Evolutionary conservation across 192 early-diverging fungal species (phyloP), one percentile per base, ranked within the genome.

Genomic region (Rhizophagus clarus): DNA sequence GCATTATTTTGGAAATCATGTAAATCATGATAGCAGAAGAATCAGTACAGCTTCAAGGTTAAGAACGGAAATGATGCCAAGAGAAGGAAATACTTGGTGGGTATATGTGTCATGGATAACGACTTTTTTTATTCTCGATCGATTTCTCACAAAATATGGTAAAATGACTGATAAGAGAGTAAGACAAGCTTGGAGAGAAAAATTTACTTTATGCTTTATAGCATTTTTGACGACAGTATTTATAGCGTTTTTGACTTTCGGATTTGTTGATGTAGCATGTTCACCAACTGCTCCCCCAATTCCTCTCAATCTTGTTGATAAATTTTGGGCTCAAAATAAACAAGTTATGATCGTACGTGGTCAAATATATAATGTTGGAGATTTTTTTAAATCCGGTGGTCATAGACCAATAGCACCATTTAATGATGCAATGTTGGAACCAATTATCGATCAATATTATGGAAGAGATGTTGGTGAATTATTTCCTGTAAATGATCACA

Each of bases 101-200:
- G 61, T 66, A 28, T 51, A 51, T 20, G 1, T 77, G 3, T 66
- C 75, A 22, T 45, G 24, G 37, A n/a, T 77, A 22, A 2, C 42
- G 7, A 64, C 75, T 8, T n/a, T 40, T 14, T 28, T n/a, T 3
- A n/a, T 77, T 9, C 24, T 29, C 9, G 63, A 77, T 66, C 20
- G 37, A 42, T 77, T 62, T 2, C 32, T 77, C 12, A 24, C 14
- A n/a, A 66, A 24, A 29, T 42, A 66, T 66, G 75, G 75, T 14
- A 40, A 60, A 45, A 45, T 77, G 62, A n/a, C 6, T 28, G 40
- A 66, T 45, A 6, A 22, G 26, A 11, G 22, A 66, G 7, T 47
- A 28, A 28, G 75, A 20, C 89, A 90, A 70, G 89, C 89, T 26
- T 90, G 89, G 89, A 76, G 88, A 81, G 89, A 90, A 76, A 90